Conservation (phyloP, 1,284 basidiomycete genomes). For the Tilletia setariae region DNA sequence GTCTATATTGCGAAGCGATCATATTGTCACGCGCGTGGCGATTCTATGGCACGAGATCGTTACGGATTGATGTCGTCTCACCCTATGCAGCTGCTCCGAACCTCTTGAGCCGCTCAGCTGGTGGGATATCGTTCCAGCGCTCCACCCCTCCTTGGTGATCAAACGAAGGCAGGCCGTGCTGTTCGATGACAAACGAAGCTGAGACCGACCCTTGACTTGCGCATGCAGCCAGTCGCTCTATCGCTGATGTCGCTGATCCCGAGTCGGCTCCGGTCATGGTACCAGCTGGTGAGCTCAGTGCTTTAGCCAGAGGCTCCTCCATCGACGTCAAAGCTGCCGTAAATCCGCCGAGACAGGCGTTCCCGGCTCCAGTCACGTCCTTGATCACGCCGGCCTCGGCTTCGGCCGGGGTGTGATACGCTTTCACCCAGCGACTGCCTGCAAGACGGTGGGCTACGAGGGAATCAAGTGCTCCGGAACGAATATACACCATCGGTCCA, state of each 20-base stretch:
- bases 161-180: constrained; percentile 33
- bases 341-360: constrained; percentile 38
- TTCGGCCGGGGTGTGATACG: constrained; percentile 25
- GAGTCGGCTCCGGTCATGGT: too few relatives aligned
- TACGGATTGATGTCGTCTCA: too few relatives aligned
- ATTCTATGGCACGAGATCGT: too few relatives aligned
- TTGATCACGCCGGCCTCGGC: constrained; percentile 21
- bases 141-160: constrained; percentile 21
- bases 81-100: too few relatives aligned
- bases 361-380: constrained; percentile 41
- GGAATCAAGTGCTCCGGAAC: constrained; percentile 35
- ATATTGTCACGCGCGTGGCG: too few relatives aligned
- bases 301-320: background rate
- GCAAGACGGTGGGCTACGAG: constrained; percentile 25
- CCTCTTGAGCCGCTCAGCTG: constrained; percentile 19
- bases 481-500: constrained; percentile 35
- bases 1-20: too few relatives aligned
- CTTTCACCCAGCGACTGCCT: constrained; percentile 25
- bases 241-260: background rate
- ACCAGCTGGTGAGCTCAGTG: background rate
- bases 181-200: constrained; percentile 36
- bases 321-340: constrained; percentile 26
- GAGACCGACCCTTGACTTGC: constrained; percentile 32
- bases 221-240: constrained; percentile 17
- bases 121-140: constrained; percentile 29